Percentiles rank a stretch among this genome's conserved stretches.
Conservation (phyloP, 139 green algal species). For the Edaphochlamys debaryana region DNA sequence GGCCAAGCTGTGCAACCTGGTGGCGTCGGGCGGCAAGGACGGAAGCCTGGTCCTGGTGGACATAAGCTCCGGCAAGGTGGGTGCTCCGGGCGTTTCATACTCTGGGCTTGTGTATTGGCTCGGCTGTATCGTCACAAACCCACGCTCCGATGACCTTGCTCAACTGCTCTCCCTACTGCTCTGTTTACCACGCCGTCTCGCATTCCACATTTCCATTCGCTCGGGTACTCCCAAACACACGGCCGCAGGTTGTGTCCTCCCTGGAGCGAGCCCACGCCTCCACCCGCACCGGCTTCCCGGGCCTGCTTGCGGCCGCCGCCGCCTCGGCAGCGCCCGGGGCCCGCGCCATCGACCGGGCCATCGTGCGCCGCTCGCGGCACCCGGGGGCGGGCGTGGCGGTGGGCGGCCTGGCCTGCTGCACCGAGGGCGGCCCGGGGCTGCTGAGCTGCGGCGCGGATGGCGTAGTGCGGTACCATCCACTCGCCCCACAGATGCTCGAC, state of each 20-base stretch:
- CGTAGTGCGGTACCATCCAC: conserved; percentile 62
- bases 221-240: no score
- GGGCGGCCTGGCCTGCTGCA: conserved; percentile 52
- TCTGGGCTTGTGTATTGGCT: no score
- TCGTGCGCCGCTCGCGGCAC: conserved; percentile 6
- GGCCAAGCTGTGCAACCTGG: conserved; percentile 32
- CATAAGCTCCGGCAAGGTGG: conserved; percentile 35
- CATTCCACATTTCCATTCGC: no score
- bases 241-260: conserved; percentile 45
- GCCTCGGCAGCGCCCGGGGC: conserved; percentile 7
- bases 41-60: conserved; percentile 56
- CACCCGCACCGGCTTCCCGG: conserved; percentile 24
- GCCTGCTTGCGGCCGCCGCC: conserved; percentile 21
- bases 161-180: no score
- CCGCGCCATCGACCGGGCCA: neutral
- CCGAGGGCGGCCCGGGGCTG: conserved; percentile 55
- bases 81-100: neutral
- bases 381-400: conserved; percentile 45
- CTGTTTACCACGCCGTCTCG: no score
- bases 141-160: no score
- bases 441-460: conserved; percentile 71
- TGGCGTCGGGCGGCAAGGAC: conserved; percentile 62
- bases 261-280: conserved; percentile 52
- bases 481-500: conserved; percentile 38
- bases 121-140: no score